A percentile compares a stretch with the other conserved stretches of the same genome.
These are phyloP conservation scores for Guyanaporus albipodus DNA, from an alignment of 768 basidiomycete species.

Conservation along the genomic window DNA sequence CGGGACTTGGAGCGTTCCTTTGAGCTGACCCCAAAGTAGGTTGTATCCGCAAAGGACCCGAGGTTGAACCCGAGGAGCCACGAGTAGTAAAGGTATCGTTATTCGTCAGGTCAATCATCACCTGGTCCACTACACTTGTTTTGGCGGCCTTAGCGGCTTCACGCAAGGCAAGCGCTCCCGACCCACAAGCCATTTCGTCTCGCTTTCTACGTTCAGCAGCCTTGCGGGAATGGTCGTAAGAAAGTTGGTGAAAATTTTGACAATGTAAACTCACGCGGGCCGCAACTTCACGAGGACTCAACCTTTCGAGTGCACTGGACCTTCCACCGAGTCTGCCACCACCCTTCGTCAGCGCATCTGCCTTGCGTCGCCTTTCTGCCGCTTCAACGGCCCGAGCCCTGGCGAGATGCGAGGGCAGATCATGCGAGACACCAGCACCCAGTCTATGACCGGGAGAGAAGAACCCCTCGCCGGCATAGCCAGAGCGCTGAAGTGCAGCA, in stretches of 20 bases:
- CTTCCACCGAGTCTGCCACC: constrained; percentile 63
- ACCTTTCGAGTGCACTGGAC: constrained; percentile 32
- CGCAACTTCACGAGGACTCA: constrained; percentile 68
- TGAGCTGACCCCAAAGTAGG: not conserved
- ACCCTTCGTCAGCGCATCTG: constrained; percentile 42
- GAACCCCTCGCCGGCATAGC: constrained; percentile 92
- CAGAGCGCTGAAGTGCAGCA: constrained; percentile 69
- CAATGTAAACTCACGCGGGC: constrained; percentile 49
- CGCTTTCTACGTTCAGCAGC: constrained; percentile 77
- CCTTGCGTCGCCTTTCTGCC: constrained; percentile 66
- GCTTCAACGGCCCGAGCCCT: constrained; percentile 68
- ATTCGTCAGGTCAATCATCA: constrained; percentile 52
- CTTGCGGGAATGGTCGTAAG: constrained; percentile 36
- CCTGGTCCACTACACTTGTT: constrained; percentile 57
- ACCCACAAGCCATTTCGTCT: constrained; percentile 76
- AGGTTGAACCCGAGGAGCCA: constrained; percentile 32
- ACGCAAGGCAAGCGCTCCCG: constrained; percentile 48
- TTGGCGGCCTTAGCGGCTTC: constrained; percentile 70
- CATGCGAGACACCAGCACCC: constrained; percentile 63
- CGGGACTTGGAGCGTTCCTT: not conserved
- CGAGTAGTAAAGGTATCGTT: constrained; percentile 9
- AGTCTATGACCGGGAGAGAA: constrained; percentile 67
- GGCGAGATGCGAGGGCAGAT: constrained; percentile 63
- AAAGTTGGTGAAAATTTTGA: constrained; percentile 24
- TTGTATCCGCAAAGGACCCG: constrained; percentile 5